Evolutionary conservation across 805 yeast species (phyloP).

Genomic region (Candida easanensis): DNA sequence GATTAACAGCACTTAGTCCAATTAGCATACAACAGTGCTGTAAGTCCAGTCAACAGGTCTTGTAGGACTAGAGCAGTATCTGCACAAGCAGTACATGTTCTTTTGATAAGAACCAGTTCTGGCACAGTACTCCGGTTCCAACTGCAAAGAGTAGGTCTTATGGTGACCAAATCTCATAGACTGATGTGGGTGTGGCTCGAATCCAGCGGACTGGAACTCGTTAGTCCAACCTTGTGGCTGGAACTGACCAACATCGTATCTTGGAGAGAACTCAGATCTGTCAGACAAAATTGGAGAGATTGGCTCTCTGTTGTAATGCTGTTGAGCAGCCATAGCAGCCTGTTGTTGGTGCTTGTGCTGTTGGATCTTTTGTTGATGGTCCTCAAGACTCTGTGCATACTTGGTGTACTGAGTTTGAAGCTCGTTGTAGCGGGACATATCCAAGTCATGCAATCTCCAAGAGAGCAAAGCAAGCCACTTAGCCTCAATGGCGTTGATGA

Average conservation of each 20-base stretch:
- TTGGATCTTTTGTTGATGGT: slow-evolving; percentile 20
- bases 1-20: neutral
- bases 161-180: slow-evolving; percentile 14
- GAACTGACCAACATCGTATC: slow-evolving; percentile 9
- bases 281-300: slow-evolving; percentile 22
- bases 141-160: slow-evolving; percentile 18
- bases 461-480: slow-evolving; percentile 61
- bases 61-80: slow-evolving; percentile 21
- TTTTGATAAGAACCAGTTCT: slow-evolving; percentile 25
- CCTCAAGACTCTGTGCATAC: slow-evolving; percentile 23
- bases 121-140: slow-evolving; percentile 24
- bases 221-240: slow-evolving; percentile 14
- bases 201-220: slow-evolving; percentile 17
- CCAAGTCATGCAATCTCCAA: slow-evolving; percentile 52
- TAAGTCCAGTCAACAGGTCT: slow-evolving; percentile 24
- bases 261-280: slow-evolving; percentile 21
- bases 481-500: slow-evolving; percentile 66
- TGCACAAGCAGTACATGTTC: slow-evolving; percentile 23
- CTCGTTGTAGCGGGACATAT: slow-evolving; percentile 26
- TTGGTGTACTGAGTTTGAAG: slow-evolving; percentile 22
- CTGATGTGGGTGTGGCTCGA: slow-evolving; percentile 10
- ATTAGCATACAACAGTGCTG: slow-evolving; percentile 6
- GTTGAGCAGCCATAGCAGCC: slow-evolving; percentile 4
- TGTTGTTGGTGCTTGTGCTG: slow-evolving; percentile 15
- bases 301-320: slow-evolving; percentile 17